These are phyloP conservation scores for Talaromyces funiculosus DNA, from an alignment of 2,329 filamentous ascomycete species.

Conservation along the genomic window DNA sequence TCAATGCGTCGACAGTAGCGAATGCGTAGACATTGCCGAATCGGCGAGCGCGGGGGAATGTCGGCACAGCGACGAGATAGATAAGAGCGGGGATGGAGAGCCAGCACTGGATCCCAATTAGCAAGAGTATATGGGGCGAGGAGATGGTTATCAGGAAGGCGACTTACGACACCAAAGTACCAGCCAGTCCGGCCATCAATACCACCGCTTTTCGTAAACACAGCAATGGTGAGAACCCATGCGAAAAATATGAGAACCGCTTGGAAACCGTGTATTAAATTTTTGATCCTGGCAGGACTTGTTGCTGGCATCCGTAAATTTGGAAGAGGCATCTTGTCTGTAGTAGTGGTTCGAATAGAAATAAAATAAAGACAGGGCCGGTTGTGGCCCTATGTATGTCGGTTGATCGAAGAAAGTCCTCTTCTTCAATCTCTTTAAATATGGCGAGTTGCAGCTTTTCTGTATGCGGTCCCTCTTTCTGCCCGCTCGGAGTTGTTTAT, in stretches of 20 bases:
- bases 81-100: conserved; percentile 53
- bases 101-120: conserved; percentile 47
- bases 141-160: not conserved
- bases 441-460: not conserved
- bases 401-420: not conserved
- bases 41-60: conserved; percentile 53
- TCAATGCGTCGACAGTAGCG: conserved; percentile 50
- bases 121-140: too few relatives aligned
- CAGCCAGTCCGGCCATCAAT: conserved; percentile 52
- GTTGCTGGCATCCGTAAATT: conserved; percentile 32
- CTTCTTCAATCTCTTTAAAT: not conserved
- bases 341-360: not conserved
- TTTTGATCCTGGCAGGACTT: conserved; percentile 52
- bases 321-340: conserved; percentile 11
- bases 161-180: conserved; percentile 53
- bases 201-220: conserved; percentile 50
- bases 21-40: conserved; percentile 59
- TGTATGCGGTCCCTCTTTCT: not conserved
- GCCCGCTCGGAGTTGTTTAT: not conserved
- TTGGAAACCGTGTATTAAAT: conserved; percentile 50
- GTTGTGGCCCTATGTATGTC: conserved; percentile 1
- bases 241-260: conserved; percentile 53
- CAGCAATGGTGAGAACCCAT: conserved; percentile 53
- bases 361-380: not conserved
- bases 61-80: conserved; percentile 56